Conservation (phyloP, 768 basidiomycete species). For the Ephemerocybe angulata region DNA sequence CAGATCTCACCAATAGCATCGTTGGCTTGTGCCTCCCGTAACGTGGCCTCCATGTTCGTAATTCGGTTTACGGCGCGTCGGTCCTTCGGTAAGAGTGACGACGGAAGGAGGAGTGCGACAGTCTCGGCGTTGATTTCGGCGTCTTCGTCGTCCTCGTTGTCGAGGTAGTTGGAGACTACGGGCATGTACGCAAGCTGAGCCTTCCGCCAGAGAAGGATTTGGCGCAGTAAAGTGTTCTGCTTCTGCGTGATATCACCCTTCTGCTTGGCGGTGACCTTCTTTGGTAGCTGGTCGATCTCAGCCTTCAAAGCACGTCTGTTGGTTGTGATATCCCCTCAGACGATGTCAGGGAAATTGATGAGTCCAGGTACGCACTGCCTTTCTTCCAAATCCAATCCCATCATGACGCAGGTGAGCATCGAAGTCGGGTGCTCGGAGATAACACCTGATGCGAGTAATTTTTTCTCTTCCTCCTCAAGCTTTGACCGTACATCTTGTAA, state of each 20-base stretch:
- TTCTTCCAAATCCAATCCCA: slow-evolving; percentile 16
- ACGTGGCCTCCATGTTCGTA: background rate
- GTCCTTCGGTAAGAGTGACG: background rate
- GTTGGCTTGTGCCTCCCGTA: slow-evolving; percentile 12
- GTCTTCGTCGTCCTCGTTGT: background rate
- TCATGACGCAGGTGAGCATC: slow-evolving; percentile 5
- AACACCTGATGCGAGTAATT: too few species aligned
- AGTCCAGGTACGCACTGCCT: slow-evolving; percentile 17
- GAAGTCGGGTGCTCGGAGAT: slow-evolving; percentile 7
- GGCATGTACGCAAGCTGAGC: slow-evolving; percentile 7
- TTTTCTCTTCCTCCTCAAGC: too few species aligned
- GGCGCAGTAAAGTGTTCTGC: background rate
- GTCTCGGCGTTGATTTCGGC: background rate
- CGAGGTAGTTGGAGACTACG: background rate
- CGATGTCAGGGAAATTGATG: slow-evolving; percentile 5
- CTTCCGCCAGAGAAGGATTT: background rate
- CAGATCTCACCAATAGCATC: slow-evolving; percentile 15
- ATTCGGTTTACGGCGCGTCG: background rate
- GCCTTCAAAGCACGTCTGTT: slow-evolving; percentile 9
- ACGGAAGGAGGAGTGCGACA: background rate
- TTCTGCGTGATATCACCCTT: background rate
- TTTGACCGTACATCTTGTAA: too few species aligned
- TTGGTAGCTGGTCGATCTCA: background rate
- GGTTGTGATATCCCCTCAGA: slow-evolving; percentile 11
- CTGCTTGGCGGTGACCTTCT: background rate